phyloP scores from a whole-genome alignment of 768 basidiomycete species.

The Amanita rubescens region DNA sequence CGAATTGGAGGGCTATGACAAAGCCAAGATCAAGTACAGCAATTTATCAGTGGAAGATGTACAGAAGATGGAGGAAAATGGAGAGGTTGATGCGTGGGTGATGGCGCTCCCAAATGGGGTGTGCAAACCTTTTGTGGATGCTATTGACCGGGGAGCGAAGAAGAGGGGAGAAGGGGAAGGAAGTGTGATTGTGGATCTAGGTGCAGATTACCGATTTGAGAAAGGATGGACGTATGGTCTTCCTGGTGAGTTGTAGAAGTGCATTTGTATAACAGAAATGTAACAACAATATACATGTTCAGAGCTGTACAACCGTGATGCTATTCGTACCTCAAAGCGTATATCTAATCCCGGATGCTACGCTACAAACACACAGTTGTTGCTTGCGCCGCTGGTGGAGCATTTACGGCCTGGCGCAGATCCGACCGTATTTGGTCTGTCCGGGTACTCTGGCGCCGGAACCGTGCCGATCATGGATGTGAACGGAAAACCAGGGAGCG shows the following conservation, averaged over 20 bases:
- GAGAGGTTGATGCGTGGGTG: slow-evolving; percentile 95
- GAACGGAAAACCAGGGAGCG: slow-evolving; percentile 63
- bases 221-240: slow-evolving; percentile 95
- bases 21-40: slow-evolving; percentile 63
- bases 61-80: slow-evolving; percentile 79
- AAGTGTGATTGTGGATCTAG: slow-evolving; percentile 86
- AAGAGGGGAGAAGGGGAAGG: slow-evolving; percentile 43
- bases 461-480: slow-evolving; percentile 66
- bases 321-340: slow-evolving; percentile 63
- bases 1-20: slow-evolving; percentile 74
- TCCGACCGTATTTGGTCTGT: slow-evolving; percentile 88
- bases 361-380: slow-evolving; percentile 86
- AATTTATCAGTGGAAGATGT: slow-evolving; percentile 78
- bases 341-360: slow-evolving; percentile 99
- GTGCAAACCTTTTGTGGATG: slow-evolving; percentile 95
- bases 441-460: slow-evolving; percentile 94
- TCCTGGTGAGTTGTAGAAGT: slow-evolving; percentile 69
- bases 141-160: slow-evolving; percentile 70
- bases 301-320: slow-evolving; percentile 84
- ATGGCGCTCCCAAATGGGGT: slow-evolving; percentile 99
- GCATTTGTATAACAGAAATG: slow-evolving; percentile 18
- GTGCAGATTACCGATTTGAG: slow-evolving; percentile 96
- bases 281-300: slow-evolving; percentile 16
- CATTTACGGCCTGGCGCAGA: slow-evolving; percentile 52
- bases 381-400: slow-evolving; percentile 82